phyloP scores from a whole-genome alignment of 306 rosid genomes.

The Trichosanthes cucumerina region DNA sequence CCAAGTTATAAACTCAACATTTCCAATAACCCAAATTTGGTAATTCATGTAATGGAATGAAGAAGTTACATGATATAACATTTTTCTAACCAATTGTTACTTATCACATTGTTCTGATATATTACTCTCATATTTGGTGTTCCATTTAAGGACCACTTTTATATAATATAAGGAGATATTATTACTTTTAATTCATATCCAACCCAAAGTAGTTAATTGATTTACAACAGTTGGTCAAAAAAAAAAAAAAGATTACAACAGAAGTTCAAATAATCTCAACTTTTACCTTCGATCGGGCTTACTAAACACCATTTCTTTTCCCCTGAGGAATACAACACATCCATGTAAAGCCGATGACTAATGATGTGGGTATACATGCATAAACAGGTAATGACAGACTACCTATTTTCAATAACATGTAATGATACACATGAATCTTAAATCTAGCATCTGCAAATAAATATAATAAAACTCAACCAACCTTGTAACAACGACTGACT shows the following conservation, averaged over 20 bases:
- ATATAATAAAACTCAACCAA: conserved; percentile 4
- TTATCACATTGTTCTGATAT: neutral
- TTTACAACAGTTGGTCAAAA: too few species aligned
- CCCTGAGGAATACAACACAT: neutral
- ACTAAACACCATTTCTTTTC: neutral
- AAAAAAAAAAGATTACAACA: too few species aligned
- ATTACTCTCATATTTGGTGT: neutral
- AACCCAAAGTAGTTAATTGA: neutral
- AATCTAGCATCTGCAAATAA: neutral
- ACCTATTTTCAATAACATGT: neutral
- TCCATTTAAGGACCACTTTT: neutral
- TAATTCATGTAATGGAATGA: neutral
- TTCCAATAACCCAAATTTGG: neutral
- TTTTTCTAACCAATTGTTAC: neutral
- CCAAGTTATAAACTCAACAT: neutral
- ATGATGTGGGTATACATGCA: neutral
- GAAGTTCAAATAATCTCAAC: neutral
- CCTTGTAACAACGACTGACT: conserved; percentile 67
- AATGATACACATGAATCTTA: neutral
- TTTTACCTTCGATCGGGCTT: neutral
- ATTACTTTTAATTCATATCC: neutral
- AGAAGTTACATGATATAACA: neutral
- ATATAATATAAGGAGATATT: neutral
- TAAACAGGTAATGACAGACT: neutral
- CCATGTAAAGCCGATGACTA: neutral